Evolutionary conservation across 208 protist species (phyloP).

Genomic region (Vickermania spadyakhi): DNA sequence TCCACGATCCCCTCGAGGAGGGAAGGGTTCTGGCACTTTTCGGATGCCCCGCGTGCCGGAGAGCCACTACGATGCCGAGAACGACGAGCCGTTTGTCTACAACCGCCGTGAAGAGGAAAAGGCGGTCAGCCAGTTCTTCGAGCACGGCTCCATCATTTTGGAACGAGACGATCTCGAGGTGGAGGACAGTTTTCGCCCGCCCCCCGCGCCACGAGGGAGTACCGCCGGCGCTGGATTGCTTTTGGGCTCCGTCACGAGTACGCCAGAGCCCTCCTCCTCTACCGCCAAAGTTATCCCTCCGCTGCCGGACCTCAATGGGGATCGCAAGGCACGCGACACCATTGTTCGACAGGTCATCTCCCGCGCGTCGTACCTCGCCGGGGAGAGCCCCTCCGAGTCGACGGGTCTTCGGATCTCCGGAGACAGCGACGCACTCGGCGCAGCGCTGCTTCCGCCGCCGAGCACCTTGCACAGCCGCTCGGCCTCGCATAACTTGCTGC

Average conservation of each 20-base stretch:
- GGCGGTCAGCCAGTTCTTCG: neutral
- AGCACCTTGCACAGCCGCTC: neutral
- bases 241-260: neutral
- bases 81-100: neutral
- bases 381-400: neutral
- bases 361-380: neutral
- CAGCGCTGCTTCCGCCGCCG: neutral
- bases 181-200: neutral
- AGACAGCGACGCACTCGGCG: neutral
- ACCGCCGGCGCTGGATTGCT: neutral
- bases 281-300: slow-evolving; percentile 1
- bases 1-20: slow-evolving; percentile 3
- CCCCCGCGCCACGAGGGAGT: neutral
- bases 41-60: neutral
- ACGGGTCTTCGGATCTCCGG: neutral
- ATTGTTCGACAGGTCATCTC: neutral
- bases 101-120: neutral
- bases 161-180: neutral
- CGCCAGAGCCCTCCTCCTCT: neutral
- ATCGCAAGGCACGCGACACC: neutral
- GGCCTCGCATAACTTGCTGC: neutral
- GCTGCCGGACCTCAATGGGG: neutral
- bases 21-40: neutral
- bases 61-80: neutral
- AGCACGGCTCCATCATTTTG: neutral